Percentiles rank a stretch among this genome's conserved stretches.
These are phyloP conservation scores for Flaveria bidentis DNA, from an alignment of 129 eudicot genomes.

Conservation along the genomic window DNA sequence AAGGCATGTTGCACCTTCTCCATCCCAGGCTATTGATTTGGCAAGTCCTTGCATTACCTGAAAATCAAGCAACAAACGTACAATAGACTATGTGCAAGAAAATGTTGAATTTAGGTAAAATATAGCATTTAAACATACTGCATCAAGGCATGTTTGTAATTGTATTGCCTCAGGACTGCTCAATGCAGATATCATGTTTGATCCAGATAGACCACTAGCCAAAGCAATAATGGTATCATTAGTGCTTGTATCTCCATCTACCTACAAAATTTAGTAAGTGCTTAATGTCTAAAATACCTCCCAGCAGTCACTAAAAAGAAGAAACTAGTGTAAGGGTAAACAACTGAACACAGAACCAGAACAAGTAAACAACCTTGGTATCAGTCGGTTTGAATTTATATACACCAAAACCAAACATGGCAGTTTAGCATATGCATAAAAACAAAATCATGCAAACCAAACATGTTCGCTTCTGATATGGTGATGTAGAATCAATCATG, in stretches of 20 bases:
- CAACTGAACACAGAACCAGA: background rate
- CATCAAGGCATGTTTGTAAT: slow-evolving; percentile 88
- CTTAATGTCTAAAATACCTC: slow-evolving; percentile 19
- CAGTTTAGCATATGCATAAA: background rate
- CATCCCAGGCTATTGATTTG: slow-evolving; percentile 98
- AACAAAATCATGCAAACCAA: slow-evolving; percentile 6
- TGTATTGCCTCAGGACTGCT: slow-evolving; percentile 65
- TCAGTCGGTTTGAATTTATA: background rate
- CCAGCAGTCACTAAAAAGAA: background rate
- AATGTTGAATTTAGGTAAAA: background rate
- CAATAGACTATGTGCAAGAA: background rate
- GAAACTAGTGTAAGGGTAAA: background rate
- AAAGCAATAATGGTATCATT: slow-evolving; percentile 93
- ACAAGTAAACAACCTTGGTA: background rate
- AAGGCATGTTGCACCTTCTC: slow-evolving; percentile 98
- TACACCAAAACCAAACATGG: background rate
- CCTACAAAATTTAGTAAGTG: slow-evolving; percentile 45
- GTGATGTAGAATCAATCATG: background rate
- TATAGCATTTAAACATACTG: slow-evolving; percentile 46
- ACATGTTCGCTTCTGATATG: background rate
- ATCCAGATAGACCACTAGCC: slow-evolving; percentile 95
- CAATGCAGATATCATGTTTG: slow-evolving; percentile 58
- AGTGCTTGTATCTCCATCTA: slow-evolving; percentile 97
- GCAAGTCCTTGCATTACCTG: slow-evolving; percentile 99
- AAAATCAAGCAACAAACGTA: background rate